Evolutionary conservation across 2,329 filamentous ascomycete species (phyloP).

Genomic region (Phyllosticta paracitricarpa): DNA sequence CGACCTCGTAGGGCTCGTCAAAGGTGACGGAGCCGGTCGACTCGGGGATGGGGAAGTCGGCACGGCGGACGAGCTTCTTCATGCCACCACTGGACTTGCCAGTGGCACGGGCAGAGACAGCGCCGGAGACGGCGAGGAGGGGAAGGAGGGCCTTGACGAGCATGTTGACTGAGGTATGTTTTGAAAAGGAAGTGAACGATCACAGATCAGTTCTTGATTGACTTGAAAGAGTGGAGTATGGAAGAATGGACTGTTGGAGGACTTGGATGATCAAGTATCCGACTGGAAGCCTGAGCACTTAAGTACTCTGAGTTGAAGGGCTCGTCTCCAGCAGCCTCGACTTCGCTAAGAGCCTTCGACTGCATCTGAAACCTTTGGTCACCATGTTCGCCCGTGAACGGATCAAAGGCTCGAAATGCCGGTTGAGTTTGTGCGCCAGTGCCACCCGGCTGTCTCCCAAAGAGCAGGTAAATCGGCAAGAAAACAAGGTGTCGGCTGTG

Average conservation of each 20-base stretch:
- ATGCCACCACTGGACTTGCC: conserved; percentile 1
- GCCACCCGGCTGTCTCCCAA: not conserved
- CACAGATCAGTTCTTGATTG: conserved; percentile 7
- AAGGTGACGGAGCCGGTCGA: conserved; percentile 8
- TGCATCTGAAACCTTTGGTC: not conserved
- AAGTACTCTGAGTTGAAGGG: not conserved
- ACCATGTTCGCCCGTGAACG: not conserved
- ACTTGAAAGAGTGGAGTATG: conserved; percentile 7
- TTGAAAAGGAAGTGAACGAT: conserved; percentile 4
- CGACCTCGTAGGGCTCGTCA: conserved; percentile 8
- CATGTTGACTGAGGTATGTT: conserved; percentile 1
- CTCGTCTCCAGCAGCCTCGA: not conserved
- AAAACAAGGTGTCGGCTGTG: not conserved
- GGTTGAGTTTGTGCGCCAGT: not conserved
- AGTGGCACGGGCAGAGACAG: conserved; percentile 2
- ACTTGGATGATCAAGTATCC: not conserved
- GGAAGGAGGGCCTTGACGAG: conserved; percentile 9
- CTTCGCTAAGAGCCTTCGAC: not conserved
- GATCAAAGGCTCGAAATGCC: not conserved
- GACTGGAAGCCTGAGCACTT: not conserved
- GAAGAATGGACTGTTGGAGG: conserved; percentile 4
- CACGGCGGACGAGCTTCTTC: conserved; percentile 9
- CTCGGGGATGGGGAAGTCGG: conserved; percentile 11
- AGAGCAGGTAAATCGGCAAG: not conserved
- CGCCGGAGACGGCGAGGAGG: conserved; percentile 3